Base-by-base conservation (phyloP, 257 asterid genomes). In the Ophiorrhiza pumila region DNA sequence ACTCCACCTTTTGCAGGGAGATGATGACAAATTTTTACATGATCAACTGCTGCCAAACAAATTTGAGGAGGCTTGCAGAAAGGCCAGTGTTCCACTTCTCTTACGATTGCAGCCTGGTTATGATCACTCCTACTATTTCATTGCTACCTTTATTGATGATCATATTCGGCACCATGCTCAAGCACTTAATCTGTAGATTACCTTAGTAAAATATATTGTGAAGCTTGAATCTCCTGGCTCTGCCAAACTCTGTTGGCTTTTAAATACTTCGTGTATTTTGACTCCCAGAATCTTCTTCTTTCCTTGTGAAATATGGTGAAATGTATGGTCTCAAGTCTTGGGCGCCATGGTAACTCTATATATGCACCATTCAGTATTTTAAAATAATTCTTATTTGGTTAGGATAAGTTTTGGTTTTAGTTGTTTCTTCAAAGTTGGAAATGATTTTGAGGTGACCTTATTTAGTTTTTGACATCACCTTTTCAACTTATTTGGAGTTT, bases 161-260 rank as follows among this genome's bases (percentile, higher is more conserved):
- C 99, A 94, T 76, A 81, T 94, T 65, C 88, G 74, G 34, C 97
- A 94, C 85, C 99, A 94, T 58, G 95, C 95, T 71, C 97, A 94
- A 77, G 93, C 97, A 8, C 93, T 94, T 71, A 81, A 75, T n/a
- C 85, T 91, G 80, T 62, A 70, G 29, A 29, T 52, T 53, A 2
- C 23, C 22, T 0, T 2, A 18, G 10, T 32, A 60, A 13, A 57
- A 17, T 65, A 18, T 27, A 18, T 45, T 58, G 32, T 41, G 49
- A n/a, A 61, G 43, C 37, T 66, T 20, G 20, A 22, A 31, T 39
- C 57, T 13, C 4, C 74, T 17, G 18, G 56, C 29, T 15, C 32
- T 11, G 2, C 7, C 3, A 25, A 45, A 58, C 47, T 59, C 27
- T 50, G 20, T 46, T 46, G 52, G 17, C 52, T 46, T 15, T 46